Conservation (phyloP, 441 rosid species). For the Pelargonium cotyledonis region DNA sequence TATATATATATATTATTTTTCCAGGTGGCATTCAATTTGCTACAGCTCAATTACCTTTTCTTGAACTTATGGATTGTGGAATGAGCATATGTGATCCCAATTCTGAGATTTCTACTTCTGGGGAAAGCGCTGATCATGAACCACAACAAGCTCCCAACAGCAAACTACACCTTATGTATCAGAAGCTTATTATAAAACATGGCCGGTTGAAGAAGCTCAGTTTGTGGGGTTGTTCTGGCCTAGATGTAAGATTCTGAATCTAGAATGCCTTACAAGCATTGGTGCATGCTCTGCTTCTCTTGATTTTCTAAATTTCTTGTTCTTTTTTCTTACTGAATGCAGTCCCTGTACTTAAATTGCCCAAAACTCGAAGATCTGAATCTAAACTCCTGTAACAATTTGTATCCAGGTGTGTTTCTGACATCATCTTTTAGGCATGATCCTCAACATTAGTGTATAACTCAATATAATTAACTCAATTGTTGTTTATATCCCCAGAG, state of each 20-base stretch:
- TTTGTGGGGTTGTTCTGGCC: constrained; percentile 95
- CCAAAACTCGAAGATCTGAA: constrained; percentile 84
- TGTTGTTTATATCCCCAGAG: constrained; percentile 31
- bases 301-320: constrained; percentile 10
- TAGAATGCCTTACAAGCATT: neutral
- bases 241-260: constrained; percentile 56
- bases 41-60: constrained; percentile 79
- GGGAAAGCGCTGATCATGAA: constrained; percentile 35
- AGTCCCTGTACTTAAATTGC: constrained; percentile 82
- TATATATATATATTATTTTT: neutral
- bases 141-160: constrained; percentile 36
- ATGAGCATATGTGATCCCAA: constrained; percentile 71
- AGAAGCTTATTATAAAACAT: constrained; percentile 86
- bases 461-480: neutral
- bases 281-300: neutral
- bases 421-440: neutral
- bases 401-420: constrained; percentile 55
- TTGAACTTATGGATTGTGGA: constrained; percentile 96
- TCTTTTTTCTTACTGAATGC: constrained; percentile 28
- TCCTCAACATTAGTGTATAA: neutral
- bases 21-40: constrained; percentile 99
- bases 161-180: constrained; percentile 55
- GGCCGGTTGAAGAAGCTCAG: constrained; percentile 71
- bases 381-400: constrained; percentile 65
- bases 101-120: constrained; percentile 30